Conservation (phyloP, 2,329 filamentous ascomycete species). For the Ceratocystis destructans region DNA sequence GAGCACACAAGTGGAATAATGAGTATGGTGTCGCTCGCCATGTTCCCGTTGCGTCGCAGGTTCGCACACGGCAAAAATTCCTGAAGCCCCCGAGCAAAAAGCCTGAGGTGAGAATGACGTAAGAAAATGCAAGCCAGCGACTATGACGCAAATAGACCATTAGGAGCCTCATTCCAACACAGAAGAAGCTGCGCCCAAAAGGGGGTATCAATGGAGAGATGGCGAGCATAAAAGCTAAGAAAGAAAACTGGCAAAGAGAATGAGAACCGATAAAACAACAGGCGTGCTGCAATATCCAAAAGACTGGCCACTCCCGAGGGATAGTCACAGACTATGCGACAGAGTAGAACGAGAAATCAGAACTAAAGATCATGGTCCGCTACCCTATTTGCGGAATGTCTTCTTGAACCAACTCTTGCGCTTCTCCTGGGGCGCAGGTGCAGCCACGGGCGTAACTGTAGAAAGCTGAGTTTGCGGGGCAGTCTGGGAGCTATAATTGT, state of each 20-base stretch:
- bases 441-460: slow-evolving; percentile 8
- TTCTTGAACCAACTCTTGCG: slow-evolving; percentile 81
- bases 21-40: not conserved
- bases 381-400: slow-evolving; percentile 27
- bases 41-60: too few relatives aligned
- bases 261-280: slow-evolving; percentile 1
- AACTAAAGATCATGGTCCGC: slow-evolving; percentile 9
- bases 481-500: slow-evolving; percentile 23
- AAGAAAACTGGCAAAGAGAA: slow-evolving; percentile 9
- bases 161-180: not conserved
- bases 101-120: not conserved
- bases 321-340: not conserved
- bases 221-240: slow-evolving; percentile 1
- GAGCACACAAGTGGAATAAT: not conserved
- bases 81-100: too few relatives aligned
- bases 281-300: slow-evolving; percentile 5
- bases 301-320: not conserved
- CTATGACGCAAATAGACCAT: not conserved
- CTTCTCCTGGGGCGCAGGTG: slow-evolving; percentile 43
- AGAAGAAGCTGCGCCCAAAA: slow-evolving; percentile 9
- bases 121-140: not conserved
- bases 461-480: slow-evolving; percentile 19
- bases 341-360: not conserved
- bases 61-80: too few relatives aligned
- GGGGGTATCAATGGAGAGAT: slow-evolving; percentile 2